Conservation (phyloP, 148 eudicot species). For the Vaccinium vitisidaea region DNA sequence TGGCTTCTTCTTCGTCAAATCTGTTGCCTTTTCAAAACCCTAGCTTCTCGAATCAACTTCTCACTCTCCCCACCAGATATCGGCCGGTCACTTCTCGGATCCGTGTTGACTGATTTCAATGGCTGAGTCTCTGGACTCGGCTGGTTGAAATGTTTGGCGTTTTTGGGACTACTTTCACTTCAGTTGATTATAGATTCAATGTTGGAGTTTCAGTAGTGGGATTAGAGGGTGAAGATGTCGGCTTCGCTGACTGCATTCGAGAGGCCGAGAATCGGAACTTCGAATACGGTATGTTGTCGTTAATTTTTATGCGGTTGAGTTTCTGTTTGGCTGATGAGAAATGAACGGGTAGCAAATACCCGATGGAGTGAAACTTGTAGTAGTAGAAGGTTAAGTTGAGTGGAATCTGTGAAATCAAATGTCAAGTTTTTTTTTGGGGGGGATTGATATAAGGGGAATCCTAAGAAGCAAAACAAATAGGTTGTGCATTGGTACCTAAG, state of each 20-base stretch:
- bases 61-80: slow-evolving; percentile 2
- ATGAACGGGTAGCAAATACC: neutral
- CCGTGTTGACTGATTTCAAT: slow-evolving; percentile 22
- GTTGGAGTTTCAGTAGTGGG: neutral
- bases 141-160: slow-evolving; percentile 8
- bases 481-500: neutral
- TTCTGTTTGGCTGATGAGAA: neutral
- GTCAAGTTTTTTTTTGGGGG: neutral
- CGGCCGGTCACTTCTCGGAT: neutral
- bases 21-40: slow-evolving; percentile 28
- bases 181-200: neutral
- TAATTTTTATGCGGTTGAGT: neutral
- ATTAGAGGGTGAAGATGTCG: slow-evolving; percentile 40
- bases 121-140: neutral
- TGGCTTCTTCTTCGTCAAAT: slow-evolving; percentile 16
- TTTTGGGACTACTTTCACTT: slow-evolving; percentile 1
- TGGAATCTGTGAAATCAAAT: neutral
- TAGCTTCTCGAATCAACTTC: neutral
- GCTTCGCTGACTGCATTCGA: slow-evolving; percentile 52
- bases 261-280: slow-evolving; percentile 52
- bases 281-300: slow-evolving; percentile 44
- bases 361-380: neutral
- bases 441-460: neutral
- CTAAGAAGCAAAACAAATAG: neutral
- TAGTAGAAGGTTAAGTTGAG: neutral